Base-by-base conservation (phyloP, 768 basidiomycete species). In the Phylloporus sp. region DNA sequence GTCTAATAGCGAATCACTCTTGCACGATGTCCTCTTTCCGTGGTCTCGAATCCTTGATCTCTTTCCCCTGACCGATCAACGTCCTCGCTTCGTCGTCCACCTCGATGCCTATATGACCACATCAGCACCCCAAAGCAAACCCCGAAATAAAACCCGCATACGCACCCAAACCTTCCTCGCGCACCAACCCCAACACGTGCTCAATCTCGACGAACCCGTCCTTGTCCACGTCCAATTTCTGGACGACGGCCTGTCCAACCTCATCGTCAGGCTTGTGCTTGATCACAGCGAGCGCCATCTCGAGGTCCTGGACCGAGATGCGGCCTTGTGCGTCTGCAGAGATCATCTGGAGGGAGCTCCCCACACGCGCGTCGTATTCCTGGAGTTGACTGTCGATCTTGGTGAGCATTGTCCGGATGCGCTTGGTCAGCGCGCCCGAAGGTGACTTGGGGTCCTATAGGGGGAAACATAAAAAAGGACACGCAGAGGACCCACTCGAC, bases 11-110 rank as follows among this genome's bases (percentile, higher is more conserved):
- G 21, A 48, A 48, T 63, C 62, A 76, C 60, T 89, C 87, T 63
- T 88, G 83, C 32, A 96, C 82, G 56, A 97, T 95, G 64, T 98
- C 94, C 72, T 96, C 95, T 70, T 95, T 93, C 64, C 90, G 80
- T n/a, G 92, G 90, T 59, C 70, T 79, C 20, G 78, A 76, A 57
- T 85, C 80, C 39, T 85, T 85, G 49, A 94, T 74, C 66, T 94
- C 90, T 44, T 74, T 78, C 24, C 90, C 85, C 64, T 90, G 87
- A 24, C 89, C 85, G 34, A 94, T 80, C 54, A 95, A 73, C 10
- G 80, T 80, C 68, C 87, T 79, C 4, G 86, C 90, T 48, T 86
- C 85, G 55, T 90, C 90, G 57, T 91, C 91, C 42, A 94, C 71
- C 31, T 93, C 76, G 32, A 89, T 86, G 48, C 90, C 89, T 84